These are phyloP conservation scores for Mycosarcoma maydis DNA, from an alignment of 1,284 basidiomycete genomes.

Conservation along the genomic window DNA sequence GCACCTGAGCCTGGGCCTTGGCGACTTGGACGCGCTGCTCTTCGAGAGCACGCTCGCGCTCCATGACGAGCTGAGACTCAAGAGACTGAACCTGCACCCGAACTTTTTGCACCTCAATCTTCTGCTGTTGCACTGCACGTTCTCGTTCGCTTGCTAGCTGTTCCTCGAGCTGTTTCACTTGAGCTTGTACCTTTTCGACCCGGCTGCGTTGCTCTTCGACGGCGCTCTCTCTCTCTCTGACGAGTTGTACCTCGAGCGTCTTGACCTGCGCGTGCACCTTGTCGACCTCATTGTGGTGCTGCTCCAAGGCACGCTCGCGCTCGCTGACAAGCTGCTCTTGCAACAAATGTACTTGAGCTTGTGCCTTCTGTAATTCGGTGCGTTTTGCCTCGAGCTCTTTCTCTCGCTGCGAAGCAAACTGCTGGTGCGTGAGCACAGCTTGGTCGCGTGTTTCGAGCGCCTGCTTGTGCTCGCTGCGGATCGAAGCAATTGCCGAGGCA, in stretches of 20 bases:
- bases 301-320: slow-evolving; percentile 20
- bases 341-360: slow-evolving; percentile 5
- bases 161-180: slow-evolving; percentile 18
- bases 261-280: slow-evolving; percentile 11
- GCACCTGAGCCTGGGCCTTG: slow-evolving; percentile 15
- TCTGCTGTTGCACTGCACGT: slow-evolving; percentile 13
- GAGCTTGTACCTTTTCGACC: slow-evolving; percentile 15
- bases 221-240: slow-evolving; percentile 10
- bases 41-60: slow-evolving; percentile 12
- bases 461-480: slow-evolving; percentile 40
- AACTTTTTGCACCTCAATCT: slow-evolving; percentile 10
- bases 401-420: slow-evolving; percentile 21
- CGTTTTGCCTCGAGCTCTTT: slow-evolving; percentile 24
- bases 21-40: slow-evolving; percentile 11
- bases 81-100: slow-evolving; percentile 8
- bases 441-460: slow-evolving; percentile 38
- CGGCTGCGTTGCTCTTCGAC: slow-evolving; percentile 17
- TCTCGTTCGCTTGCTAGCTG: slow-evolving; percentile 22
- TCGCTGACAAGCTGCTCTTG: slow-evolving; percentile 22
- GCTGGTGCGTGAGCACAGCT: slow-evolving; percentile 22
- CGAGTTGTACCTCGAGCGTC: slow-evolving; percentile 19
- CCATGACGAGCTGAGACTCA: slow-evolving; percentile 14
- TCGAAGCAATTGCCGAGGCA: slow-evolving; percentile 21
- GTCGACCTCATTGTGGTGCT: slow-evolving; percentile 18
- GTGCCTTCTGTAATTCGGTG: slow-evolving; percentile 14